Base-by-base conservation (phyloP, 1,284 basidiomycete species). In the Pseudozyma flocculosa region DNA sequence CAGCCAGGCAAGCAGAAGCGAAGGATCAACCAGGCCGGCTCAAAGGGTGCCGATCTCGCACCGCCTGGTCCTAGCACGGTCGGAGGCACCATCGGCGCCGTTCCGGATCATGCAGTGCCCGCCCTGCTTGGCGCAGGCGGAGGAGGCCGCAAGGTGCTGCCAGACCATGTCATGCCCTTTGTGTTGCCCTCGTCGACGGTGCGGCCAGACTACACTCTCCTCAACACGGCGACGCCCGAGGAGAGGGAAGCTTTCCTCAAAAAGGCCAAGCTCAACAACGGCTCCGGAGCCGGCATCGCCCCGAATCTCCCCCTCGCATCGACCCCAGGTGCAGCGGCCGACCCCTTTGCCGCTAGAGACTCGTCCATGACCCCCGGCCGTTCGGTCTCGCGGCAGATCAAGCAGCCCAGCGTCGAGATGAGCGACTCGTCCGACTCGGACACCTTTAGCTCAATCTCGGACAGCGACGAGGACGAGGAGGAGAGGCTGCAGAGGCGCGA, bases 151-250 rank as follows among this genome's bases (percentile, higher is more conserved):
- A 69, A 67, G 21, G 63, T 61, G 13, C 29, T 69, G 26, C 69
- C 69, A 7, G 72, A 73, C 47, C 60, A 64, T 2, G 72, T 73
- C 0, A 42, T 70, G 15, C 72, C 69, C 2, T 73, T 68, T 46
- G 51, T 55, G 23, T 47, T 68, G 21, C 57, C 60, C 3, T 60
- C 40, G 34, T 39, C 51, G 49, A 50, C 57, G 14, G 40, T 52
- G 29, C 46, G 60, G 9, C 62, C 67, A 23, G 46, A 53, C 18
- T 49, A 61, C 29, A 58, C 59, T n/a, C 52, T 61, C 45, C 45
- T 68, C 32, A 61, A 68, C 48, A 66, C 61, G n/a, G 55, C 59
- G n/a, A 62, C 53, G 17, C 48, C 53, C 7, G 54, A 59, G 32
- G 41, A 43, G 40, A 18, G 40, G 34, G 40, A 49, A 9, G 40